A percentile compares a stretch with the other conserved stretches of the same genome.
phyloP scores from a whole-genome alignment of 768 basidiomycete genomes.

The Porpolomopsis calyptriformis region DNA sequence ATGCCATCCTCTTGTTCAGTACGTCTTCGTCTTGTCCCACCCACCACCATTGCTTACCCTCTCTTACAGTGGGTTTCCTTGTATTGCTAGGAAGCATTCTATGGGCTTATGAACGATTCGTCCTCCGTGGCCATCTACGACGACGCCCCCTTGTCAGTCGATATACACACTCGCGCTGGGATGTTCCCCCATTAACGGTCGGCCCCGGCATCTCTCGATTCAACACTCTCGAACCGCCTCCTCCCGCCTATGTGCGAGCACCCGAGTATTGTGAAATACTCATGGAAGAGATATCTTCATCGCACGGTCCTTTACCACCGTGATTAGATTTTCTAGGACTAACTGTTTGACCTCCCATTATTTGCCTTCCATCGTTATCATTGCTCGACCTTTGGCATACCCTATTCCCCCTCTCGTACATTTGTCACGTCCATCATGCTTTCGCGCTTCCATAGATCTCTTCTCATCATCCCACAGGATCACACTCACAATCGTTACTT shows the following conservation, averaged over 20 bases:
- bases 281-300: no score
- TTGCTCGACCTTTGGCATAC: no score
- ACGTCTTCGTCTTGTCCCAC: not conserved
- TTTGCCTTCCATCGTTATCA: no score
- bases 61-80: not conserved
- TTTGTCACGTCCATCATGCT: no score
- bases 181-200: not conserved
- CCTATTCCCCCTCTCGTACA: no score
- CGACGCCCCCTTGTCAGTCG: not conserved
- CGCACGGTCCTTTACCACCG: not conserved
- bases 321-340: not conserved
- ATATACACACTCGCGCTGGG: not conserved
- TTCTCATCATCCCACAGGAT: no score
- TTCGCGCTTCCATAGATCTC: no score
- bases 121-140: not conserved
- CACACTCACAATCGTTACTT: no score
- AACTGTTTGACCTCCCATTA: not conserved
- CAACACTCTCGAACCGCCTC: conserved; percentile 6
- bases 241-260: conserved; percentile 38
- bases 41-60: not conserved
- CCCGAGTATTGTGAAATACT: not conserved
- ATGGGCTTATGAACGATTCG: no score
- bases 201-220: conserved; percentile 2
- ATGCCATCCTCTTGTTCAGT: not conserved
- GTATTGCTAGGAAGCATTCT: not conserved